Evolutionary conservation across 371 early-diverging fungal genomes (phyloP), one percentile per base, ranked within the genome.

Genomic region (Funneliformis caledonium): DNA sequence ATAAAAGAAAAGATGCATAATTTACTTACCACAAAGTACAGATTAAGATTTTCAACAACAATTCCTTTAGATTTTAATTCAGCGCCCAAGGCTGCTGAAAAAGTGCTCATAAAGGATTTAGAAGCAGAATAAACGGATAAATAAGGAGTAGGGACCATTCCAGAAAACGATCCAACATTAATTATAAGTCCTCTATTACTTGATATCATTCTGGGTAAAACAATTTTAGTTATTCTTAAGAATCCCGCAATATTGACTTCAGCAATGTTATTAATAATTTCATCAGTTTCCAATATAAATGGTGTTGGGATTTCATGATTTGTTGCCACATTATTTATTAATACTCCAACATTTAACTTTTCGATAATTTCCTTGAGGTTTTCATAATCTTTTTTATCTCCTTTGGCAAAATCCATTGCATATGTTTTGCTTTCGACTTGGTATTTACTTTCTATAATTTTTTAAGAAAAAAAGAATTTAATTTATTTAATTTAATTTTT

Each of bases 111-210:
- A 88, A 97, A 98, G 0, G 98, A 93, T 86, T 99, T 99, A 78
- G 96, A 92, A 43, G 94, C 97, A 77, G 97, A 94, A 90, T 99
- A 99, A 43, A 95, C 93, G 59, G 97, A 91, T 80, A 98, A 89
- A 85, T 92, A 92, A 42, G 98, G 98, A 16, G 93, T 93, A 59
- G 99, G 95, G 42, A 96, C 87, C 47, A 94, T 86, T 42, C 96
- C 97, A 60, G 97, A 92, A 84, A 97, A 94, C 33, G 99, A 98
- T 14, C 99, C 99, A 73, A 95, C 86, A 88, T 97, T 98, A 81
- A 99, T 86, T 76, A 99, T 95, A 83, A 97, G 90, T 62, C 98
- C 98, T 60, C 84, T 85, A 82, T 91, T 90, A 76, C 92, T 92
- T 70, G 79, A 74, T 80, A 89, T 86, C 94, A 96, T 94, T 78